These are phyloP conservation scores for Malus hybrid DNA, from an alignment of 331 rosid genomes.

Conservation along the genomic window DNA sequence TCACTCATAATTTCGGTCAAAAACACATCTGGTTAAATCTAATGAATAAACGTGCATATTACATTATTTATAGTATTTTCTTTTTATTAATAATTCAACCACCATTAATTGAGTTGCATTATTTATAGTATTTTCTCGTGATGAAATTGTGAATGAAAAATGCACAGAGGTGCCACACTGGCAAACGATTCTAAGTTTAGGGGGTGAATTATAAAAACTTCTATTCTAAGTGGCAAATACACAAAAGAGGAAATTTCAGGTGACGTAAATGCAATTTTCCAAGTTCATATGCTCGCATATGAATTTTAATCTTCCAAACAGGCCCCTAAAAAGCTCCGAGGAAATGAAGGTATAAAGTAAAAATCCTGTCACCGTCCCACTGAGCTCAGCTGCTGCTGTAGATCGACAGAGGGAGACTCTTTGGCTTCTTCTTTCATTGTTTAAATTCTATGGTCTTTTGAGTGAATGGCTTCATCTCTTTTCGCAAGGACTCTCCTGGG, in stretches of 20 bases:
- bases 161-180: neutral
- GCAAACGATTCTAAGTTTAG: neutral
- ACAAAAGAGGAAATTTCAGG: neutral
- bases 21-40: too few relatives aligned
- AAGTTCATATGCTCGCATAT: too few relatives aligned
- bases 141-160: too few relatives aligned
- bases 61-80: too few relatives aligned
- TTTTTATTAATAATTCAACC: too few relatives aligned
- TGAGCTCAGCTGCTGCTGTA: neutral
- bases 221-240: neutral
- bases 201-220: neutral
- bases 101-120: too few relatives aligned
- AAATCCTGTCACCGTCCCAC: neutral
- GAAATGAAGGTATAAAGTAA: neutral
- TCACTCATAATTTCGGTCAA: fast-evolving
- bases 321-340: neutral
- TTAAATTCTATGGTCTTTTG: neutral
- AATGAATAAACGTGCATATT: too few relatives aligned
- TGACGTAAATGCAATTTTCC: neutral
- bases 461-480: slow-evolving; percentile 56
- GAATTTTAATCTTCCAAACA: neutral
- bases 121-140: neutral
- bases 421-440: neutral
- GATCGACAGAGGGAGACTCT: neutral
- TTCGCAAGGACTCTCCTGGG: slow-evolving; percentile 39